A percentile compares a stretch with the other conserved stretches of the same genome.
phyloP scores from a whole-genome alignment of 345 rosid genomes.

The Eucalyptus lansdowneana region DNA sequence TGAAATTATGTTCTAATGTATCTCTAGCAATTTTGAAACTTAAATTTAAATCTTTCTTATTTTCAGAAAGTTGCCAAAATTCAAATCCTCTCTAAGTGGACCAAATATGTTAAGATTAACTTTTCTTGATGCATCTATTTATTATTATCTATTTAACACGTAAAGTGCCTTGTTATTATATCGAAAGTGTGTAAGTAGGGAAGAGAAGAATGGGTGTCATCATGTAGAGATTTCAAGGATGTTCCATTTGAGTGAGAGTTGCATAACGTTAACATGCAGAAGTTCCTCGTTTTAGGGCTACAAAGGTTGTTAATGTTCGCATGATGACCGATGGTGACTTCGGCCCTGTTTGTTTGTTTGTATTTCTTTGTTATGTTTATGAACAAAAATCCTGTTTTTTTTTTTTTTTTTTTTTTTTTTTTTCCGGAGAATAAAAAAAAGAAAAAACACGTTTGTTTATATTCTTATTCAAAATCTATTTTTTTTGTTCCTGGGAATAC shows the following conservation, averaged over 20 bases:
- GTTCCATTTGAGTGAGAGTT: background rate
- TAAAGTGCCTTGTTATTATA: background rate
- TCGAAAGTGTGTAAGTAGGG: background rate
- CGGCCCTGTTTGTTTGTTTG: too few relatives aligned
- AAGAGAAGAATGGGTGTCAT: background rate
- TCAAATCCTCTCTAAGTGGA: background rate
- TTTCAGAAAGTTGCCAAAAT: background rate
- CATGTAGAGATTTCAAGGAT: background rate
- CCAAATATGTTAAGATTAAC: background rate
- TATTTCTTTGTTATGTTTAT: too few relatives aligned
- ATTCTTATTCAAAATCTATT: too few relatives aligned
- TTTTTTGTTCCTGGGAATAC: too few relatives aligned
- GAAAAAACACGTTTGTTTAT: too few relatives aligned
- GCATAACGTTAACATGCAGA: background rate
- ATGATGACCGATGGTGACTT: background rate
- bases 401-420: too few relatives aligned
- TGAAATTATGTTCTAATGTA: background rate
- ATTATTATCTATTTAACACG: background rate
- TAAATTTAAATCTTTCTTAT: background rate
- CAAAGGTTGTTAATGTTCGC: background rate
- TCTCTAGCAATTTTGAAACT: background rate
- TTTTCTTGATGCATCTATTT: background rate
- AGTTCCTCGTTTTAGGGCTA: background rate
- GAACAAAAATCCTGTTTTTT: too few relatives aligned
- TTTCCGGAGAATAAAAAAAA: rapidly evolving